phyloP scores from a whole-genome alignment of 2,329 filamentous ascomycete genomes.

The Parascedosporium putredinis region DNA sequence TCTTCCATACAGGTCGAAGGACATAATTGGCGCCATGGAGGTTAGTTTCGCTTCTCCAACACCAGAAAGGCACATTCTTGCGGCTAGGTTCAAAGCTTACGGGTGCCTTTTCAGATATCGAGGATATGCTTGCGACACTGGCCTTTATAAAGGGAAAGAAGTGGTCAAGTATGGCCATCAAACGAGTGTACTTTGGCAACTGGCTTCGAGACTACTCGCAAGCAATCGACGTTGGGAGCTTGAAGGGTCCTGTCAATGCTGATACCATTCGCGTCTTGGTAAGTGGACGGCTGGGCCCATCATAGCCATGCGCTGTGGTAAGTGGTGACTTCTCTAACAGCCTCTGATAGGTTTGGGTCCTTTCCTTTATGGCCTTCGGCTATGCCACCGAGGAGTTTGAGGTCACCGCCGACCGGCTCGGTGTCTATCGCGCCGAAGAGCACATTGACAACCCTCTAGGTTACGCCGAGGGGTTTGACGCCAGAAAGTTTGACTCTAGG shows the following conservation, averaged over 20 bases:
- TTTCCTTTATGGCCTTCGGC: slow-evolving; percentile 60
- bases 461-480: slow-evolving; percentile 69
- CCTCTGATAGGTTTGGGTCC: slow-evolving; percentile 29
- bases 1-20: slow-evolving; percentile 50
- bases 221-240: slow-evolving; percentile 67
- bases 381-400: slow-evolving; percentile 74
- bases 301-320: no score
- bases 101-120: slow-evolving; percentile 47
- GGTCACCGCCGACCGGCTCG: slow-evolving; percentile 65
- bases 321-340: slow-evolving; percentile 1
- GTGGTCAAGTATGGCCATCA: slow-evolving; percentile 71
- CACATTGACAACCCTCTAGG: slow-evolving; percentile 67
- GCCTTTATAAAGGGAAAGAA: slow-evolving; percentile 72
- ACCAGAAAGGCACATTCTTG: no score
- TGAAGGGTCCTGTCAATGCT: slow-evolving; percentile 63
- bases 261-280: slow-evolving; percentile 68
- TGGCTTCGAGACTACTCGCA: slow-evolving; percentile 82
- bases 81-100: background rate
- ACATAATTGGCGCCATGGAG: slow-evolving; percentile 60
- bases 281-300: slow-evolving; percentile 13
- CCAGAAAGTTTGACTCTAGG: slow-evolving; percentile 68
- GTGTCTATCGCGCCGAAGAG: slow-evolving; percentile 65
- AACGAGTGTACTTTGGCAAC: slow-evolving; percentile 75
- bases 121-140: slow-evolving; percentile 70
- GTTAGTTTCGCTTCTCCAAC: no score